phyloP scores from a whole-genome alignment of 164 flowering plant genomes.

The Euptelea pleiosperma region DNA sequence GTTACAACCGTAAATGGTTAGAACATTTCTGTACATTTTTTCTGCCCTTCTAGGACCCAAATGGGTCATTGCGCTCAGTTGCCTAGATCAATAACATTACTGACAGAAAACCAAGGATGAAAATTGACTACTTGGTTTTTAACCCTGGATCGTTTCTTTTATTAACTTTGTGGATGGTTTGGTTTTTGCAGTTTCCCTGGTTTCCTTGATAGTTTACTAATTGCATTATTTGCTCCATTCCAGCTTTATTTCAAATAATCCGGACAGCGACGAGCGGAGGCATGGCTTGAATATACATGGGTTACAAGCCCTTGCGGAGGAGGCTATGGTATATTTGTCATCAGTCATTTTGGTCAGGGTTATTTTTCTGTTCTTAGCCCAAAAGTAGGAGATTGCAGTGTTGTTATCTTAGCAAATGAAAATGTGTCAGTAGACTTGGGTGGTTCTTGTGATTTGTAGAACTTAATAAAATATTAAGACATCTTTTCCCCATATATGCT shows the following conservation, averaged over 20 bases:
- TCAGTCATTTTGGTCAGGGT: background rate
- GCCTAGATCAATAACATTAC: background rate
- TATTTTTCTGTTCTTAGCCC: background rate
- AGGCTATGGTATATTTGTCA: background rate
- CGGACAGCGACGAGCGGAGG: slow-evolving; percentile 74
- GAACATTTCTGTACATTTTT: background rate
- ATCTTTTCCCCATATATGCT: background rate
- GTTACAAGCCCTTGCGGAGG: background rate
- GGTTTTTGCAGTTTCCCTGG: too few relatives aligned
- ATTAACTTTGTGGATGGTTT: too few relatives aligned
- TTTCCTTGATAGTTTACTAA: too few relatives aligned
- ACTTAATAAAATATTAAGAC: background rate
- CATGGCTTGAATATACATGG: slow-evolving; percentile 38
- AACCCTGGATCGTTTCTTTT: too few relatives aligned
- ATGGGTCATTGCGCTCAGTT: background rate
- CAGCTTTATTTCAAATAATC: slow-evolving; percentile 82
- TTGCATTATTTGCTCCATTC: background rate
- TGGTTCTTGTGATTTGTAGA: slow-evolving; percentile 1
- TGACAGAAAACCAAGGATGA: background rate
- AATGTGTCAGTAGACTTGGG: background rate
- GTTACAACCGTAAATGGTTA: background rate
- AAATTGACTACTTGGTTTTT: background rate
- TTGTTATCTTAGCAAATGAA: background rate
- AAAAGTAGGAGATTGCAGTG: background rate
- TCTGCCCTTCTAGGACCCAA: background rate